Percentiles rank a stretch among this genome's conserved stretches.
phyloP scores from a whole-genome alignment of 2,329 filamentous ascomycete species.

The Fusarium sororula region DNA sequence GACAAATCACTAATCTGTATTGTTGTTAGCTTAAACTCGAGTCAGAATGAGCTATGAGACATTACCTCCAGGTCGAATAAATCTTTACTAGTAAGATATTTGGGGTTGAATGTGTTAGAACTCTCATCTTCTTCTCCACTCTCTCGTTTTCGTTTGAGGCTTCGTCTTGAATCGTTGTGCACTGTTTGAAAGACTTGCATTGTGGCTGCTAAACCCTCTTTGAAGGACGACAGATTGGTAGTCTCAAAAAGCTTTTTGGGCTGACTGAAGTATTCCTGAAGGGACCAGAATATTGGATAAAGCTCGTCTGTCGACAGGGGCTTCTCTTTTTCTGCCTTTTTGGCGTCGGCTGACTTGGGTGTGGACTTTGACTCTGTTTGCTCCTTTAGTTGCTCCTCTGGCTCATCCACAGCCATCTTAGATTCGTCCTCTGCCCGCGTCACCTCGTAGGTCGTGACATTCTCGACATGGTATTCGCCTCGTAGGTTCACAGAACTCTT shows the following conservation, averaged over 20 bases:
- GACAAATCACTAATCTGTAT: constrained; percentile 86
- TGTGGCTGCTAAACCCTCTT: constrained; percentile 75
- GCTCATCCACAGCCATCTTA: constrained; percentile 73
- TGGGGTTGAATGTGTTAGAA: constrained; percentile 79
- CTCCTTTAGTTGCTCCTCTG: constrained; percentile 49
- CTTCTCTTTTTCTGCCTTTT: constrained; percentile 56
- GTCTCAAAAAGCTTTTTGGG: constrained; percentile 83
- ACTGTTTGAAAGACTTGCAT: constrained; percentile 64
- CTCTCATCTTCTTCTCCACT: constrained; percentile 61
- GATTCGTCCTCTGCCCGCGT: constrained; percentile 46
- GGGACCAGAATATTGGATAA: constrained; percentile 92
- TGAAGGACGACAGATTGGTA: constrained; percentile 81
- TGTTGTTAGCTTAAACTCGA: constrained; percentile 35
- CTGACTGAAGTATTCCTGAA: constrained; percentile 92
- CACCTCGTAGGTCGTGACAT: constrained; percentile 82
- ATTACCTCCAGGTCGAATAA: constrained; percentile 91
- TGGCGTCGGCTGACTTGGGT: constrained; percentile 55
- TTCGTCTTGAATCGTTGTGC: constrained; percentile 71
- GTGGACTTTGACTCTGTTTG: constrained; percentile 43
- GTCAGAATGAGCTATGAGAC: background rate
- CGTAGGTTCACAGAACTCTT: constrained; percentile 97
- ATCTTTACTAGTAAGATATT: constrained; percentile 97
- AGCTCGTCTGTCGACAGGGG: constrained; percentile 73
- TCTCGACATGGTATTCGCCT: constrained; percentile 95
- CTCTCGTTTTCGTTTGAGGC: constrained; percentile 75